phyloP scores from a whole-genome alignment of 208 protist species.

The Zelonia costaricensis region DNA sequence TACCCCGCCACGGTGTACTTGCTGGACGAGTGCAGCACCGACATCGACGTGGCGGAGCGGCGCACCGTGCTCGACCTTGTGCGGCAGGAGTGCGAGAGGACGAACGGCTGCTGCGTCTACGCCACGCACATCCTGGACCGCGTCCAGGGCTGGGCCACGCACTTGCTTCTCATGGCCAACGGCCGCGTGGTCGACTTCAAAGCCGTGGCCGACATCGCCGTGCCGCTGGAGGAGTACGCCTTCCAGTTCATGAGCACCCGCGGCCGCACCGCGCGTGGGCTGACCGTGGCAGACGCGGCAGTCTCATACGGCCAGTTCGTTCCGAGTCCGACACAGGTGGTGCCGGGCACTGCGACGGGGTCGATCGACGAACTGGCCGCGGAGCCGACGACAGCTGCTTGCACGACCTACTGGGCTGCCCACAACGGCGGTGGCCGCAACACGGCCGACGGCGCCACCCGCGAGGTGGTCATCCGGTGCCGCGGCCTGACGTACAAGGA shows the following conservation, averaged over 20 bases:
- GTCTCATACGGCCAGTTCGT: constrained; percentile 17
- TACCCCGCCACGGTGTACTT: constrained; percentile 49
- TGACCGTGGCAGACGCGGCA: neutral
- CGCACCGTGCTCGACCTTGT: constrained; percentile 63
- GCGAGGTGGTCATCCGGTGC: constrained; percentile 52
- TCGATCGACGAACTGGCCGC: too few species aligned
- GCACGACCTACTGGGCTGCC: constrained; percentile 11
- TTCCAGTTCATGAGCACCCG: constrained; percentile 46
- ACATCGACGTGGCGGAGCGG: constrained; percentile 81
- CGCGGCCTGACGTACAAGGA: constrained; percentile 57
- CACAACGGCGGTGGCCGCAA: too few species aligned
- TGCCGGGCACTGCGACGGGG: neutral
- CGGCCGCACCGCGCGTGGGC: neutral
- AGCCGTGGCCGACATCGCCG: constrained; percentile 34
- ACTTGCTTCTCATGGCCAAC: constrained; percentile 57
- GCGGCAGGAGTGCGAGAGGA: constrained; percentile 38
- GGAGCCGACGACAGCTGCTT: neutral
- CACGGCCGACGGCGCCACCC: neutral
- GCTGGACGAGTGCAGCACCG: constrained; percentile 88
- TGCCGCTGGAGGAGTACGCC: constrained; percentile 55
- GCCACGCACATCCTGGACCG: constrained; percentile 87
- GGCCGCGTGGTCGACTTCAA: constrained; percentile 43
- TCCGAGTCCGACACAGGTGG: too few species aligned
- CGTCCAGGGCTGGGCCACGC: constrained; percentile 78
- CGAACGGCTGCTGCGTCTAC: constrained; percentile 66